Evolutionary conservation across 345 rosid species (phyloP).

Genomic region (Trapa bicornis): DNA sequence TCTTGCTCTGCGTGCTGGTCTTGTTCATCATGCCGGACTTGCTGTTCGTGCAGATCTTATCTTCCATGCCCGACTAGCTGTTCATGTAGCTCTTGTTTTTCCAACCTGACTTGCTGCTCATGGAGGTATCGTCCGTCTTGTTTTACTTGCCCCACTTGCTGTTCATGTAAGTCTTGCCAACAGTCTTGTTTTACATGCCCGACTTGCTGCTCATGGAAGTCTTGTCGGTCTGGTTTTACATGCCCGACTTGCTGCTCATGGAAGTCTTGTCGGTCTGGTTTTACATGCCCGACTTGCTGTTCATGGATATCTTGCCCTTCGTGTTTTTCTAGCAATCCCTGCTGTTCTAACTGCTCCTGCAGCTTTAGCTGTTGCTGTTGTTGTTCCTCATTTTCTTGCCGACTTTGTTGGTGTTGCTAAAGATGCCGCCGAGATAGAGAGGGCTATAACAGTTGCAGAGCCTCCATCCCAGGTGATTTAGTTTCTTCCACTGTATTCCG

Average conservation of each 20-base stretch:
- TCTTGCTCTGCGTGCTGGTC: neutral
- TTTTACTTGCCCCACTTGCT: no score
- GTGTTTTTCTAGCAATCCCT: neutral
- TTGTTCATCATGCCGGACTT: conserved; percentile 4
- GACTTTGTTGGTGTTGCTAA: neutral
- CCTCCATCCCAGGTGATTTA: neutral
- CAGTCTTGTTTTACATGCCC: neutral
- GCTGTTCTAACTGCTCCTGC: conserved; percentile 1
- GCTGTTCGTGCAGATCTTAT: neutral
- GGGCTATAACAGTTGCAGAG: neutral
- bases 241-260: conserved; percentile 1
- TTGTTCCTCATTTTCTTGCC: neutral
- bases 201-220: no score
- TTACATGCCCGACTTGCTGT: neutral
- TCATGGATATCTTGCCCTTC: neutral
- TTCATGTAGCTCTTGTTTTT: neutral
- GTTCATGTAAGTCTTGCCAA: no score
- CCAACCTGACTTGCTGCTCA: neutral
- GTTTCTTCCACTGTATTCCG: neutral
- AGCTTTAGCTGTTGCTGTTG: conserved; percentile 4
- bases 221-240: neutral
- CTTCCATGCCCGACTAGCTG: neutral
- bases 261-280: neutral
- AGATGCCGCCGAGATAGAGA: neutral
- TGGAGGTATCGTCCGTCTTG: neutral